A percentile compares a stretch with the other conserved stretches of the same genome.
Evolutionary conservation across 2,329 filamentous ascomycete genomes (phyloP).

Genomic region (Clonostachys chloroleuca): DNA sequence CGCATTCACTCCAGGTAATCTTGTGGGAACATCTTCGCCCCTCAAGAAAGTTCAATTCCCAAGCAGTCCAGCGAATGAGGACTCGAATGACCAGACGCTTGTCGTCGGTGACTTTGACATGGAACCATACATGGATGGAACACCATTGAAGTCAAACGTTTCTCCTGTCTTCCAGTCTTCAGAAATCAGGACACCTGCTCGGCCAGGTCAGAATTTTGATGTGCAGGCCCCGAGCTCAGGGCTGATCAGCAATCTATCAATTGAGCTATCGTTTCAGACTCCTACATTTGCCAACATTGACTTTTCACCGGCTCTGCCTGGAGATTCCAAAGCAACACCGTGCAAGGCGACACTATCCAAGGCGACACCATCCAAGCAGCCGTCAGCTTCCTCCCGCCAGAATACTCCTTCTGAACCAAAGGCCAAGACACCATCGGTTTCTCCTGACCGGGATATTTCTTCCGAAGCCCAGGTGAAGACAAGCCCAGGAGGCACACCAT

Average conservation of each 20-base stretch:
- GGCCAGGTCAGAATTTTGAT: background rate
- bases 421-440: no score
- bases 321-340: no score
- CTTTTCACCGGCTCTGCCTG: background rate
- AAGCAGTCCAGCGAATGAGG: no score
- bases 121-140: background rate
- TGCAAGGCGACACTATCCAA: no score
- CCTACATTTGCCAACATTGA: conserved; percentile 2
- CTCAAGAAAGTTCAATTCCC: no score
- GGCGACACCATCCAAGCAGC: no score
- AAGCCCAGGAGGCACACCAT: conserved; percentile 1
- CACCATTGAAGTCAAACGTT: no score
- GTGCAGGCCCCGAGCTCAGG: conserved; percentile 1
- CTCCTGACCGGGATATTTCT: background rate
- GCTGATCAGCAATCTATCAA: background rate
- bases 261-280: background rate
- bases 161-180: background rate
- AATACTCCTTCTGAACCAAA: no score
- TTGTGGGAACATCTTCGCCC: no score
- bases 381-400: no score
- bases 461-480: background rate
- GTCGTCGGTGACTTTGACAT: conserved; percentile 4
- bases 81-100: conserved; percentile 3
- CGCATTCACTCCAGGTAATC: no score
- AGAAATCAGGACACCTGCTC: background rate